Evolutionary conservation across 2,329 filamentous ascomycete species (phyloP).

Genomic region (Xenosphaeropsis pyriputrescens): DNA sequence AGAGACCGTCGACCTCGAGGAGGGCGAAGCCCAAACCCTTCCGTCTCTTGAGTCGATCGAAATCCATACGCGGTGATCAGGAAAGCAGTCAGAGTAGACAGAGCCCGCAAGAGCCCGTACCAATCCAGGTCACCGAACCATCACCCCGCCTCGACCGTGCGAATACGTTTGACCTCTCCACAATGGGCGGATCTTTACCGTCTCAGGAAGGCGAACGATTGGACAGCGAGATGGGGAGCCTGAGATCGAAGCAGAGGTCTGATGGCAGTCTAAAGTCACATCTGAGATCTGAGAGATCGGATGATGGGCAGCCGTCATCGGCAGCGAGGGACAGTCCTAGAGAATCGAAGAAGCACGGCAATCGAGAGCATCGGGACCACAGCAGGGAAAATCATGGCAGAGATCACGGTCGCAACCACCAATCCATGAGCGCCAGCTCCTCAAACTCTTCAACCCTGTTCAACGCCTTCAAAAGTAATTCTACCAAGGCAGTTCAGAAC

Average conservation of each 20-base stretch:
- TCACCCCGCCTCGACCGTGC: constrained; percentile 40
- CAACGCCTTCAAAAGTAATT: constrained; percentile 57
- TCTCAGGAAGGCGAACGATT: constrained; percentile 45
- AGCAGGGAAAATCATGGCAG: no score
- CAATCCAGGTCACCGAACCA: constrained; percentile 20
- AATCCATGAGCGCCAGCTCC: no score
- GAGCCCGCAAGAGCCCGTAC: constrained; percentile 4
- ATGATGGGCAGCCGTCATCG: constrained; percentile 25
- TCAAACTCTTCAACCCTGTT: constrained; percentile 34
- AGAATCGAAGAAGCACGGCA: no score
- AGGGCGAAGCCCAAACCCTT: constrained; percentile 19
- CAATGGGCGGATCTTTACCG: no score
- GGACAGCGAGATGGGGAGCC: constrained; percentile 54
- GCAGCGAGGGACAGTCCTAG: no score
- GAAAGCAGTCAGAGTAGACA: constrained; percentile 10
- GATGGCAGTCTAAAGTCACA: constrained; percentile 6
- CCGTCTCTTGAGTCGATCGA: constrained; percentile 22
- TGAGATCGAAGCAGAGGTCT: constrained; percentile 40
- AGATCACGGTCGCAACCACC: no score
- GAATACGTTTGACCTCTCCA: constrained; percentile 48
- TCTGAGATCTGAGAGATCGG: constrained; percentile 41
- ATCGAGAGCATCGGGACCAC: no score
- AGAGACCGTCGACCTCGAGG: constrained; percentile 5
- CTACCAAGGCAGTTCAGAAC: constrained; percentile 63
- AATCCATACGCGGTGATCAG: constrained; percentile 26